Conservation (phyloP, 768 basidiomycete genomes). For the Phallus indusiatus region DNA sequence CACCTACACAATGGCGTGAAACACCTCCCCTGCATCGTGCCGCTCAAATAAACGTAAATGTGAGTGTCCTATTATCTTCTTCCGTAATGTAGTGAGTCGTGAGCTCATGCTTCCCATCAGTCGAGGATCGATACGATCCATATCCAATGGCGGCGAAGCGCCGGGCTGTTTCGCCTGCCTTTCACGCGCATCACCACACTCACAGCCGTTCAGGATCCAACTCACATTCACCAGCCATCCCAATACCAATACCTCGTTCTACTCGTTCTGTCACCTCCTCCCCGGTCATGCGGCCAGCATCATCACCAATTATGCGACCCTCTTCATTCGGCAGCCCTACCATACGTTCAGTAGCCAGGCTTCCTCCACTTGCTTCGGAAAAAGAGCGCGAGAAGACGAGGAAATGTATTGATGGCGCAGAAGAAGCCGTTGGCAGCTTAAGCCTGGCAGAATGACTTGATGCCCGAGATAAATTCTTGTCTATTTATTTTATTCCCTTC, state of each 20-base stretch:
- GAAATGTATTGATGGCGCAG: constrained; percentile 63
- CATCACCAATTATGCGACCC: constrained; percentile 5
- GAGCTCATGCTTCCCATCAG: constrained; percentile 28
- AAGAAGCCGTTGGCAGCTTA: constrained; percentile 64
- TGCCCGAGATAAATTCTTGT: no score
- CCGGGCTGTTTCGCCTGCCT: constrained; percentile 73
- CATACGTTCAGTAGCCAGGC: constrained; percentile 54
- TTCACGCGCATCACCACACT: constrained; percentile 31
- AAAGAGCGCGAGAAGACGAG: constrained; percentile 50
- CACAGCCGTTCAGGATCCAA: constrained; percentile 49
- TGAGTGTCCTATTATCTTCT: constrained; percentile 24
- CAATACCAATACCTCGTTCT: constrained; percentile 3
- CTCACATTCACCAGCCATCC: constrained; percentile 39
- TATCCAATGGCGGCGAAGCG: constrained; percentile 72
- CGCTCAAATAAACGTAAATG: constrained; percentile 78
- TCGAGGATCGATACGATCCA: constrained; percentile 79
- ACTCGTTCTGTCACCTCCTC: constrained; percentile 8
- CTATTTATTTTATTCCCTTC: neutral
- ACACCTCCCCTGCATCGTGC: constrained; percentile 74
- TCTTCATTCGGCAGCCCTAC: constrained; percentile 44
- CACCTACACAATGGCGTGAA: constrained; percentile 63
- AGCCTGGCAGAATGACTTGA: constrained; percentile 22
- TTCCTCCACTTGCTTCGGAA: constrained; percentile 20
- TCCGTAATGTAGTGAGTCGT: neutral
- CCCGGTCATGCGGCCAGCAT: constrained; percentile 6